phyloP scores from a whole-genome alignment of 148 eudicot species.

The Tetragonia tetragonoides region DNA sequence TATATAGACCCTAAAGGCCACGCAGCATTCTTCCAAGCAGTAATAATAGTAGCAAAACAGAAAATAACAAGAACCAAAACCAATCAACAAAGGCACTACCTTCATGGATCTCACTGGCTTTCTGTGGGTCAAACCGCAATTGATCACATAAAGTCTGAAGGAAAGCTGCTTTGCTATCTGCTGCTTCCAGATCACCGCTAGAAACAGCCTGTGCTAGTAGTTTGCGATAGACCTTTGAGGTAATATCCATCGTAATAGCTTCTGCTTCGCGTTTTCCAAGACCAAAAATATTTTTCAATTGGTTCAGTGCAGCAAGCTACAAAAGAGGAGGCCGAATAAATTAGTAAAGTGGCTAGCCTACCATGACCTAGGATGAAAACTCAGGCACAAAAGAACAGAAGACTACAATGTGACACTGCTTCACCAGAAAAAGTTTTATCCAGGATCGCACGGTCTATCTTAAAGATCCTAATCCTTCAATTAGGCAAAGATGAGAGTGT shows the following conservation, averaged over 20 bases:
- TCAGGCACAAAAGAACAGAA: conserved; percentile 1
- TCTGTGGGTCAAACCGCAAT: conserved; percentile 72
- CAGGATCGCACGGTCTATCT: too few species aligned
- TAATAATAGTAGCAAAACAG: background rate
- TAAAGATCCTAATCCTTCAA: too few species aligned
- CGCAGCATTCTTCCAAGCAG: background rate
- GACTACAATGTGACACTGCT: background rate
- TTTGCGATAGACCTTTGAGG: conserved; percentile 75
- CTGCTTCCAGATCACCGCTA: conserved; percentile 67
- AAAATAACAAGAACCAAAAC: background rate
- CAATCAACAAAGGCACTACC: conserved; percentile 36
- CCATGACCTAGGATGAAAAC: background rate
- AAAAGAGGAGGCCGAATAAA: conserved; percentile 1
- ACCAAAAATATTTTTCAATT: conserved; percentile 89
- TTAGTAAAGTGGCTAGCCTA: background rate
- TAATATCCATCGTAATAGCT: conserved; percentile 61
- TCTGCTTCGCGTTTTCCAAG: conserved; percentile 91
- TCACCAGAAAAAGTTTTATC: background rate
- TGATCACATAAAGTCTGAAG: conserved; percentile 80
- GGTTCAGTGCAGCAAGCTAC: conserved; percentile 81
- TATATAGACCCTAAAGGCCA: background rate
- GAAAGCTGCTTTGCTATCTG: conserved; percentile 91
- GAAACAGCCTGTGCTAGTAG: conserved; percentile 72
- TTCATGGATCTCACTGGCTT: conserved; percentile 81
- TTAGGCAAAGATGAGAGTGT: too few species aligned